A percentile compares a stretch with the other conserved stretches of the same genome.
phyloP scores from a whole-genome alignment of 1,284 basidiomycete genomes.

The Puccinia hordei region DNA sequence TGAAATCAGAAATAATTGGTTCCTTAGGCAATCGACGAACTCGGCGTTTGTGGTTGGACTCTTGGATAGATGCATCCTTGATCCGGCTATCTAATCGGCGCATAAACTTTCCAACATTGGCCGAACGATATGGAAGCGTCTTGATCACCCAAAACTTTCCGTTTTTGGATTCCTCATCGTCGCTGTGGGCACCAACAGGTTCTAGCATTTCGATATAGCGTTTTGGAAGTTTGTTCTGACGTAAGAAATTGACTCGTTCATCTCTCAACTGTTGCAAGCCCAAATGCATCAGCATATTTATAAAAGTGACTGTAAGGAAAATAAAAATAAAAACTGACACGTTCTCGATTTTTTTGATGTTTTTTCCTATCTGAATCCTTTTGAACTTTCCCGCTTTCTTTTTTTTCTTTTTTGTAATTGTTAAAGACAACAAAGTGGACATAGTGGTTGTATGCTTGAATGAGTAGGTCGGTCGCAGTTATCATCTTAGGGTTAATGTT shows the following conservation, averaged over 20 bases:
- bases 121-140: too few relatives aligned
- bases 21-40: slow-evolving; percentile 2
- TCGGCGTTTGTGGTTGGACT: not conserved
- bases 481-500: slow-evolving; percentile 14
- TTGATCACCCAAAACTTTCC: too few relatives aligned
- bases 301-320: not conserved
- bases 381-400: not conserved
- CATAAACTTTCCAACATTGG: slow-evolving; percentile 26
- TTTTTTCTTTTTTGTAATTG: slow-evolving; percentile 36
- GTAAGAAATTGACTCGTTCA: not conserved
- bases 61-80: not conserved
- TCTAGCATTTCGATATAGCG: slow-evolving; percentile 5
- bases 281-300: too few relatives aligned
- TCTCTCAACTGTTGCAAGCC: not conserved
- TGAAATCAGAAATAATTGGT: too few relatives aligned
- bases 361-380: not conserved
- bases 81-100: slow-evolving; percentile 14
- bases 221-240: not conserved
- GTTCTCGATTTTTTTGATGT: slow-evolving; percentile 1
- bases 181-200: slow-evolving; percentile 17
- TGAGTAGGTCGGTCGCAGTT: not conserved
- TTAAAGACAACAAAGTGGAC: slow-evolving; percentile 2
- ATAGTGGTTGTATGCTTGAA: slow-evolving; percentile 33
- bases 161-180: slow-evolving; percentile 13
- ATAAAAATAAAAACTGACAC: not conserved